A percentile compares a stretch with the other conserved stretches of the same genome.
Evolutionary conservation across 345 rosid genomes (phyloP).

Genomic region (Populus euphratica): DNA sequence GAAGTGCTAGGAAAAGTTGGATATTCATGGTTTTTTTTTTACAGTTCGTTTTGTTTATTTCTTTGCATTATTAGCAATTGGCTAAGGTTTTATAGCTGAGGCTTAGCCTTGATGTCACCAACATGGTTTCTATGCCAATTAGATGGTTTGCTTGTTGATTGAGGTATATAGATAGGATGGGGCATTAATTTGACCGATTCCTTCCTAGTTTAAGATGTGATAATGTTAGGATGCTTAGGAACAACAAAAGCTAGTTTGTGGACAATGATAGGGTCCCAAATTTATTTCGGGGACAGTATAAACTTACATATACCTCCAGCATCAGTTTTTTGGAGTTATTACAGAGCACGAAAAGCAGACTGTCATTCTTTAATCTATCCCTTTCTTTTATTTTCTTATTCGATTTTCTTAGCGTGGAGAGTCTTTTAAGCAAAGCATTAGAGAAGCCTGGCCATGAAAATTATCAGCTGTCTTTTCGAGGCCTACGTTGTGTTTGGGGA

Average conservation of each 20-base stretch:
- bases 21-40: slow-evolving; percentile 10
- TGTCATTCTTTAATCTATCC: no score
- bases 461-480: not conserved
- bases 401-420: no score
- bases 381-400: no score
- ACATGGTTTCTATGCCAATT: not conserved
- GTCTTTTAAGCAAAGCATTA: no score
- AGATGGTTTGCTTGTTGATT: slow-evolving; percentile 23
- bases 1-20: slow-evolving; percentile 3
- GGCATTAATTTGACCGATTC: not conserved
- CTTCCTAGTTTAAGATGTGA: slow-evolving; percentile 12
- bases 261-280: no score
- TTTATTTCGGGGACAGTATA: no score
- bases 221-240: slow-evolving; percentile 15
- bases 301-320: no score
- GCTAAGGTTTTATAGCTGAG: not conserved
- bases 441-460: no score
- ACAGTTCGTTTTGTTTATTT: not conserved
- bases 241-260: slow-evolving; percentile 14
- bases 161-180: not conserved
- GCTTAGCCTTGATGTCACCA: not conserved
- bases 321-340: no score
- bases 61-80: not conserved
- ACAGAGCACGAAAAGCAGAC: no score
- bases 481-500: not conserved